These are phyloP conservation scores for Helminthosporium solani DNA, from an alignment of 2,329 filamentous ascomycete genomes.

Conservation along the genomic window DNA sequence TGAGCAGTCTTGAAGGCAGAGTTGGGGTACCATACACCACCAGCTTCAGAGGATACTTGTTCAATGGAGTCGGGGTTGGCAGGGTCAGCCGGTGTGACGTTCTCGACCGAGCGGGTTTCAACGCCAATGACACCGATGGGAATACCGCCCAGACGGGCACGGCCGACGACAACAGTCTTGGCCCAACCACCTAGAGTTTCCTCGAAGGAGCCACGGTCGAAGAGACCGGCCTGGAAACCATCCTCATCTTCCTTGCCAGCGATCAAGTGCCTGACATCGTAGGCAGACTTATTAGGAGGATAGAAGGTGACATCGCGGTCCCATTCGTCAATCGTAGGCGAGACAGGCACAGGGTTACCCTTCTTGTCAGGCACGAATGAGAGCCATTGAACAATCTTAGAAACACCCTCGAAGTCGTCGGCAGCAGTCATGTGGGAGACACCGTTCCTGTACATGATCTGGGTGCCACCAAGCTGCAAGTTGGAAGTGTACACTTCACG, in stretches of 20 bases:
- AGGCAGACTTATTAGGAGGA: conserved; percentile 78
- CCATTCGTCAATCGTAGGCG: conserved; percentile 81
- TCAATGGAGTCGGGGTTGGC: conserved; percentile 98
- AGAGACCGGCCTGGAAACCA: conserved; percentile 86
- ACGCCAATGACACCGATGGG: conserved; percentile 98
- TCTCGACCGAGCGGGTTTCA: conserved; percentile 94
- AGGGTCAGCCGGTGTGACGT: conserved; percentile 92
- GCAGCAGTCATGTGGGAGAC: conserved; percentile 98
- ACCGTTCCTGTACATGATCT: conserved; percentile 99
- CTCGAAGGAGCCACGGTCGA: conserved; percentile 95
- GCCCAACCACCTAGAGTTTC: conserved; percentile 97
- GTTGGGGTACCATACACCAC: conserved; percentile 99
- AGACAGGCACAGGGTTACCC: conserved; percentile 88
- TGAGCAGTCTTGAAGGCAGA: conserved; percentile 99
- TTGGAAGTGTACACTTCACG: conserved; percentile 99
- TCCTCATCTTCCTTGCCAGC: conserved; percentile 80
- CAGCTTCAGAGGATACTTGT: conserved; percentile 89
- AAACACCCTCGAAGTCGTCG: conserved; percentile 96
- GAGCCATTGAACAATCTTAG: conserved; percentile 97
- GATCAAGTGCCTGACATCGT: conserved; percentile 94
- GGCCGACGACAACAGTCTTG: conserved; percentile 92
- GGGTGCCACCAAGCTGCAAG: conserved; percentile 97
- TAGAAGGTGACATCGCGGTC: conserved; percentile 86
- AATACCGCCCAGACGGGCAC: conserved; percentile 93
- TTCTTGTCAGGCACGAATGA: conserved; percentile 96